Base-by-base conservation (phyloP, 2,329 filamentous ascomycete species). In the Trichocomaceae sp. region DNA sequence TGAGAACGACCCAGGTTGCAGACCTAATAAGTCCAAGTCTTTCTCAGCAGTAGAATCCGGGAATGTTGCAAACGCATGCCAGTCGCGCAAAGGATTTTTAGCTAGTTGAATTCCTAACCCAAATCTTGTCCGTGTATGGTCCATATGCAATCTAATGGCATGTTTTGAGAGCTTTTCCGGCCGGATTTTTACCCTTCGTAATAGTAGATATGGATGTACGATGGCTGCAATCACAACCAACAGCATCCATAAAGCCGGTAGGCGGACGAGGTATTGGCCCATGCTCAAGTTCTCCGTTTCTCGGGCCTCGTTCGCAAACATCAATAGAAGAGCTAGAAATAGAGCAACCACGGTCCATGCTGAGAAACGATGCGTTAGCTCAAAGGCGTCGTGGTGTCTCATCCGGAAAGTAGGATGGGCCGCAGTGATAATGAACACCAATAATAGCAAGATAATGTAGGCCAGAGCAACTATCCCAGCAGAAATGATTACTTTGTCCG, bases 51-150 rank as follows among this genome's bases (percentile, higher is more conserved):
- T 33, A 22, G 19, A 26, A 20, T 82, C 78, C 1, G 86, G 83
- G 57, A 90, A 87, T 1, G 84, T 85, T 44, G 87, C 87, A 64
- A 91, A 91, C 0, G 83, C 81, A 71, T 91, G 87, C 78, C 85
- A 88, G 69, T 91, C 87, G 8, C 78, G 71, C 39, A 89, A 74
- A 0, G 86, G 86, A 8, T 77, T 75, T 52, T 79, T 78, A 2
- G 85, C 81, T 22, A 90, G 71, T 41, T 85, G 81, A 51, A 82
- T 75, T 46, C 77, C 79, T 55, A 79, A 77, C 58, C 81, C 78
- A 55, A 79, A 76, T 51, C 79, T 76, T 8, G 83, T 81, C 20
- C 79, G 76, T 17, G 80, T 78, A 69, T 87, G 84, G 64, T 78
- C 75, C 63, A 90, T 87, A 65, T 86, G 81, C 19, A 93, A 79